Conservation (phyloP, 1,139 yeast species). For the Yamadazyma oceani region DNA sequence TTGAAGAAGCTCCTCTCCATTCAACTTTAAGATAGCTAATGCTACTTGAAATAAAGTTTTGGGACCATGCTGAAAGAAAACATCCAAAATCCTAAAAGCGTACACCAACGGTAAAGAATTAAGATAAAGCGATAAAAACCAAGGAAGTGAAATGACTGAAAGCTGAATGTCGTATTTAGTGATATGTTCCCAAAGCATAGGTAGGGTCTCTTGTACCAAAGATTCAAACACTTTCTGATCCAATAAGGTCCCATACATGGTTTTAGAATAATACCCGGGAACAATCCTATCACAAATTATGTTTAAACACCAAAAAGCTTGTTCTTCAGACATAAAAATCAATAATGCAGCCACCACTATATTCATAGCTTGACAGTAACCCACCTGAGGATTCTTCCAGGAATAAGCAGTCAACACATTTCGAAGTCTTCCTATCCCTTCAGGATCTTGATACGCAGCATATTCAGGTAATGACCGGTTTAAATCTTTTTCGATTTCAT, state of each 20-base stretch:
- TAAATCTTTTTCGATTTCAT: conserved; percentile 94
- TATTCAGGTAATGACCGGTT: conserved; percentile 95
- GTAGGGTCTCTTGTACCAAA: conserved; percentile 86
- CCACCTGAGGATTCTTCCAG: conserved; percentile 96
- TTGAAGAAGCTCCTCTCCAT: conserved; percentile 77
- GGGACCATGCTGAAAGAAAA: conserved; percentile 88
- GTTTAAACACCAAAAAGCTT: conserved; percentile 91
- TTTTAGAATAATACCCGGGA: conserved; percentile 95
- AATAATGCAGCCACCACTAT: conserved; percentile 92
- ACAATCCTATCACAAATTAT: conserved; percentile 81
- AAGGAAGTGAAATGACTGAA: conserved; percentile 92
- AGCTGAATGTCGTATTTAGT: conserved; percentile 79
- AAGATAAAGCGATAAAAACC: conserved; percentile 90
- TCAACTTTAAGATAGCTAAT: conserved; percentile 78
- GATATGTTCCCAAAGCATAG: conserved; percentile 83
- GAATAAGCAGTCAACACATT: conserved; percentile 91
- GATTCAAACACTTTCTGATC: conserved; percentile 95
- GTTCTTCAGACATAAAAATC: conserved; percentile 95
- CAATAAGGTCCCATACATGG: conserved; percentile 94
- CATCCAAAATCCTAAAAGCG: conserved; percentile 90
- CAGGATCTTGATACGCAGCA: conserved; percentile 84
- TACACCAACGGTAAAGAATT: conserved; percentile 93
- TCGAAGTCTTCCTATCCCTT: conserved; percentile 82
- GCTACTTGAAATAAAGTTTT: conserved; percentile 91
- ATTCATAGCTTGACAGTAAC: conserved; percentile 99